phyloP scores from a whole-genome alignment of 2,329 filamentous ascomycete genomes.

The Aspergillus ustus region DNA sequence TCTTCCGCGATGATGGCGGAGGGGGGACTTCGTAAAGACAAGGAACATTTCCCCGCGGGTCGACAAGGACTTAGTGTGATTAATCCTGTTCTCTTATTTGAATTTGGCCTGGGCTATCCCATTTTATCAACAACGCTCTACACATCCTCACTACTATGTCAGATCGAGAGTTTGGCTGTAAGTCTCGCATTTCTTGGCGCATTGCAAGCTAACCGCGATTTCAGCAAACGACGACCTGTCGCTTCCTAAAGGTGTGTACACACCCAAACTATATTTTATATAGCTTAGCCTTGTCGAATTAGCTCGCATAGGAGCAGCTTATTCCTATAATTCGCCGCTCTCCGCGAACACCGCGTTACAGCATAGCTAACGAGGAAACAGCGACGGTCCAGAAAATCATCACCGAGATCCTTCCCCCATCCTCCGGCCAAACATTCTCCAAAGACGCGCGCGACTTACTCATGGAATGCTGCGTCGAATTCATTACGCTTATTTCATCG shows the following conservation, averaged over 20 bases:
- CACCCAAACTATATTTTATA: not conserved
- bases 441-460: conserved; percentile 94
- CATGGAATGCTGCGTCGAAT: conserved; percentile 98
- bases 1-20: conserved; percentile 17
- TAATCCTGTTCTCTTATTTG: not conserved
- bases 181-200: conserved; percentile 29
- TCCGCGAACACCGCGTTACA: not conserved
- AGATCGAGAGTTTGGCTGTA: conserved; percentile 59
- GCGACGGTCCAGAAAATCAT: conserved; percentile 83
- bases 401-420: conserved; percentile 82
- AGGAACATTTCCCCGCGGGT: not conserved
- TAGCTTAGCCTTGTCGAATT: not conserved
- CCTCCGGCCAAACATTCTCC: conserved; percentile 80
- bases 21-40: not conserved
- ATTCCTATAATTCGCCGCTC: not conserved
- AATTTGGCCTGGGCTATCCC: not conserved
- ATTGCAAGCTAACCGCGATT: conserved; percentile 27
- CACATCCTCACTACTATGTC: conserved; percentile 49
- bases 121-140: not conserved
- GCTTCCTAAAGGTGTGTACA: conserved; percentile 59
- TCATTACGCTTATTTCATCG: conserved; percentile 97
- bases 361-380: conserved; percentile 34
- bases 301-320: not conserved
- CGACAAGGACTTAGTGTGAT: not conserved
- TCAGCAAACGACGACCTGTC: conserved; percentile 63